Percentiles rank a stretch among this genome's conserved stretches.
phyloP scores from a whole-genome alignment of 208 protist genomes.

The Plasmodiophora brassicae region DNA sequence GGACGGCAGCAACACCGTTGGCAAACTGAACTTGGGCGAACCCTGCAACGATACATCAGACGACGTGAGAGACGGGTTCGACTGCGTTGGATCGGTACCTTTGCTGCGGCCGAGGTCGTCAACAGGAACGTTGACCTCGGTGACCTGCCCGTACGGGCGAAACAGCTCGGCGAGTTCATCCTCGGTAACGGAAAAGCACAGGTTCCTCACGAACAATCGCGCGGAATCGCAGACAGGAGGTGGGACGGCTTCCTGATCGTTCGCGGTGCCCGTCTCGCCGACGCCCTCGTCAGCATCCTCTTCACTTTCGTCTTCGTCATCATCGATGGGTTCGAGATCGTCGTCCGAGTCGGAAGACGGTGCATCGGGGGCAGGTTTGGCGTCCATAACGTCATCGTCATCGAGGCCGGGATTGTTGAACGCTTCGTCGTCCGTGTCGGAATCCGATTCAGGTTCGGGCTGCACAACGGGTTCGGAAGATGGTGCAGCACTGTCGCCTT shows the following conservation, averaged over 20 bases:
- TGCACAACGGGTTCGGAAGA: neutral
- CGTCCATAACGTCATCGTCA: no score
- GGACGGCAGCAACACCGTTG: neutral
- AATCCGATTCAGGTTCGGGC: neutral
- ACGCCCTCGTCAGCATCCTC: neutral
- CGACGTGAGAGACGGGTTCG: no score
- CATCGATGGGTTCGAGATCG: neutral
- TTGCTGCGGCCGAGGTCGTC: constrained; percentile 5
- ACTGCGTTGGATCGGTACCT: no score
- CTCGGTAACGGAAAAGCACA: neutral
- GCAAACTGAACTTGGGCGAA: neutral
- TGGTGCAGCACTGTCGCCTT: neutral
- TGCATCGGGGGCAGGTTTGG: no score
- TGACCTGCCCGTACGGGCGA: neutral
- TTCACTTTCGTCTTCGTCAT: neutral
- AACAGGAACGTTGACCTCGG: constrained; percentile 11
- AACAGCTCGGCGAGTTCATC: neutral
- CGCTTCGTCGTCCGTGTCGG: neutral
- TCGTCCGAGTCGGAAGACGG: neutral
- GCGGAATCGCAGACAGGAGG: neutral
- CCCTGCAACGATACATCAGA: no score
- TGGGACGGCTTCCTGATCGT: neutral
- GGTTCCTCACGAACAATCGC: neutral
- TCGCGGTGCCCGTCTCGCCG: neutral
- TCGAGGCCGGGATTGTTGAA: neutral